These are phyloP conservation scores for Aspergillus hiratsukae DNA, from an alignment of 2,329 filamentous ascomycete genomes.

Conservation along the genomic window DNA sequence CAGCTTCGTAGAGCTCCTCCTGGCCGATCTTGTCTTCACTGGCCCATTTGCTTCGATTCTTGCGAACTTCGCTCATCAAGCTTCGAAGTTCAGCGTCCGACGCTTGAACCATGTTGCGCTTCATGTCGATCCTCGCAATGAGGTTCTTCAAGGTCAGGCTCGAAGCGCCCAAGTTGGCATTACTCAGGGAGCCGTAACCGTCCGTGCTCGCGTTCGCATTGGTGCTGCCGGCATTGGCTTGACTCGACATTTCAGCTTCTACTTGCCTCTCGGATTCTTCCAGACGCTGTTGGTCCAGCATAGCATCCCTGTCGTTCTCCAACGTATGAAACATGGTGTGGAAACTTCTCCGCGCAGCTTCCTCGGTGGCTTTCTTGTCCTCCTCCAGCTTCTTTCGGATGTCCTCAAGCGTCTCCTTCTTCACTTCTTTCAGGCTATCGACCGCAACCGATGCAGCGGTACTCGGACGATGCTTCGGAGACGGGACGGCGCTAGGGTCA, in stretches of 20 bases:
- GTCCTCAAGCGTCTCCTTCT: slow-evolving; percentile 71
- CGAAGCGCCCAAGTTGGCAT: slow-evolving; percentile 89
- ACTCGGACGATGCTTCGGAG: slow-evolving; percentile 64
- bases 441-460: slow-evolving; percentile 60
- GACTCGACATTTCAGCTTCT: slow-evolving; percentile 83
- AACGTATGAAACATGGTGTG: slow-evolving; percentile 92
- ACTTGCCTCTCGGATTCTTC: slow-evolving; percentile 96
- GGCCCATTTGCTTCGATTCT: slow-evolving; percentile 98
- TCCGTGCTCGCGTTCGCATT: slow-evolving; percentile 51
- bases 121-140: slow-evolving; percentile 90
- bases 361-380: slow-evolving; percentile 83
- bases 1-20: slow-evolving; percentile 93
- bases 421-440: slow-evolving; percentile 53
- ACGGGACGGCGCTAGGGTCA: slow-evolving; percentile 58
- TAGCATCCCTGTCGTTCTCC: slow-evolving; percentile 90
- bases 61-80: slow-evolving; percentile 94
- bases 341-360: slow-evolving; percentile 83
- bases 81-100: slow-evolving; percentile 89
- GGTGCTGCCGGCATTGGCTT: slow-evolving; percentile 51
- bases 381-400: slow-evolving; percentile 90
- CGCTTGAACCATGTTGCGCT: slow-evolving; percentile 82
- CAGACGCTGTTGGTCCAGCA: slow-evolving; percentile 94
- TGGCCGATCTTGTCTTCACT: slow-evolving; percentile 97
- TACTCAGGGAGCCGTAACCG: slow-evolving; percentile 85
- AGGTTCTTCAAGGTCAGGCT: slow-evolving; percentile 95